Evolutionary conservation across 129 eudicot genomes (phyloP).

Genomic region (Escallonia herrerae): DNA sequence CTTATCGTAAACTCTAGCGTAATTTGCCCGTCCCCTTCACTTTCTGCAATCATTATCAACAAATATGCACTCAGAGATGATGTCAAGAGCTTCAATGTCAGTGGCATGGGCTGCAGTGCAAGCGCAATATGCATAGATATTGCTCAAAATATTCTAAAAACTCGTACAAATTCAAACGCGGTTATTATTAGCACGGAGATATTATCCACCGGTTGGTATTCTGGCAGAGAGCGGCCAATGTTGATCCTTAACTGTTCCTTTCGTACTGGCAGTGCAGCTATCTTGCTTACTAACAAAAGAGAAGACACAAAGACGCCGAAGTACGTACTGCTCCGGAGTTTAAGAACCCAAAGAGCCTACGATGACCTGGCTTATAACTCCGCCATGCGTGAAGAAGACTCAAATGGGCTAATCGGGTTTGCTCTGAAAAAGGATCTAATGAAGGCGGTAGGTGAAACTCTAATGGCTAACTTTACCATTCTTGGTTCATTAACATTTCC

Average conservation of each 20-base stretch:
- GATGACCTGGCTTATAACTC: constrained; percentile 55
- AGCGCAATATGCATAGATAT: constrained; percentile 59
- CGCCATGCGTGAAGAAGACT: constrained; percentile 67
- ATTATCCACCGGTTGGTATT: constrained; percentile 71
- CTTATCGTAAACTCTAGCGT: constrained; percentile 78
- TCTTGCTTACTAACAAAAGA: constrained; percentile 42
- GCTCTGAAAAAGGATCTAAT: constrained; percentile 41
- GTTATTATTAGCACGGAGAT: constrained; percentile 76
- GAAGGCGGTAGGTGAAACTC: constrained; percentile 51
- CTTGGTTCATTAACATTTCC: constrained; percentile 56
- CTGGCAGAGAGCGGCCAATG: constrained; percentile 56
- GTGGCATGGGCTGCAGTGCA: constrained; percentile 94
- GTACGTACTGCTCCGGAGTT: constrained; percentile 33
- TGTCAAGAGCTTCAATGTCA: constrained; percentile 47
- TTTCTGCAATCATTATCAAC: constrained; percentile 51
- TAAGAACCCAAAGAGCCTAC: constrained; percentile 53
- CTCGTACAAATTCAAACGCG: constrained; percentile 41
- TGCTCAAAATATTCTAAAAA: constrained; percentile 46
- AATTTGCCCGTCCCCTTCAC: constrained; percentile 58
- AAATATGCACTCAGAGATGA: constrained; percentile 44
- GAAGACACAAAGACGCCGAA: constrained; percentile 28
- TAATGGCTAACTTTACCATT: constrained; percentile 34
- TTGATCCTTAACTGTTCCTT: constrained; percentile 66
- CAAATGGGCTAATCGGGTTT: constrained; percentile 46
- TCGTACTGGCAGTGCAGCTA: constrained; percentile 70